Evolutionary conservation across 2,329 filamentous ascomycete species (phyloP), one percentile per base, ranked within the genome.

Genomic region (Colletotrichum coccodes): DNA sequence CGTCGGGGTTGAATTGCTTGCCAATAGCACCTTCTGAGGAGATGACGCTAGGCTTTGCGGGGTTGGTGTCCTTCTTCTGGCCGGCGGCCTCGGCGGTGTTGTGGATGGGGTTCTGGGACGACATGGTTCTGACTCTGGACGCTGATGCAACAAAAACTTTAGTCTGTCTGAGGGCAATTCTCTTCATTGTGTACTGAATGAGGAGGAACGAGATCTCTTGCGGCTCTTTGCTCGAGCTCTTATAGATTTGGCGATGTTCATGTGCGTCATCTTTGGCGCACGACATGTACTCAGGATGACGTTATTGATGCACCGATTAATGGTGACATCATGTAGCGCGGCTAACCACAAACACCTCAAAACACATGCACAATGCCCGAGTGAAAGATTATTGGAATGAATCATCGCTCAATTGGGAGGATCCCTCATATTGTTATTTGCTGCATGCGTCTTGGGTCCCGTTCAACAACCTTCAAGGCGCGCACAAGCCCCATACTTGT

Each of bases 1-100:
- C 66, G 0, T 69, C 66, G 3, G 66, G 66, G 56, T 69, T 69
- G 61, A 69, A 69, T 1, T 69, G 66, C n/a, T 60, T 65, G 34
- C 66, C 66, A 18, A 69, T 60, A 6, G 62, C 61, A 3, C 66
- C 66, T 26, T 66, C 66, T 1, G 66, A 69, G 0, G 66, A 69
- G 23, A 69, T 69, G 9, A 69, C 26, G 21, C 66, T 69, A 2
- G 66, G 66, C 14, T 69, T 69, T 12, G 61, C 16, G 3, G 66
- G 66, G 6, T 3, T 65, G 42, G 66, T 66, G 14, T 66, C 61
- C 54, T 60, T 69, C 49, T 60, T 50, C 50, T 65, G 38, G 28
- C 66, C 61, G 18, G 7, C 61, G 6, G 40, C 14, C n/a, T 58
- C 50, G 8, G 62, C 61, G 23, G 36, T 14, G 34, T 69, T 44